Evolutionary conservation across 768 basidiomycete genomes (phyloP).

Genomic region (Hygrocybe coccinea): DNA sequence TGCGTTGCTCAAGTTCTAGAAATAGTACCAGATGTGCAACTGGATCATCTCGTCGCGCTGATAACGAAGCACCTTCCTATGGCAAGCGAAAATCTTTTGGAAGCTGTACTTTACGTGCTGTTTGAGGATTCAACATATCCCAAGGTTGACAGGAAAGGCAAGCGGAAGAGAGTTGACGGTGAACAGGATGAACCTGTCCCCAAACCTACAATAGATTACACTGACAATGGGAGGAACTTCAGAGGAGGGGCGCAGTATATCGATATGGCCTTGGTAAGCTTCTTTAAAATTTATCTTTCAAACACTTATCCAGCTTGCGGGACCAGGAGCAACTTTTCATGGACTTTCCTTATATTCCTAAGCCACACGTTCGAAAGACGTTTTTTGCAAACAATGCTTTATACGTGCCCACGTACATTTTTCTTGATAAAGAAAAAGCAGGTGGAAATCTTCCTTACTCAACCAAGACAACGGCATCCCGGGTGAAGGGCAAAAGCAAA

Average conservation of each 20-base stretch:
- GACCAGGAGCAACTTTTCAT: constrained; percentile 47
- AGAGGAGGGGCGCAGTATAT: constrained; percentile 44
- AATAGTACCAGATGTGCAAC: constrained; percentile 66
- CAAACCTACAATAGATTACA: constrained; percentile 53
- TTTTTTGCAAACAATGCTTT: constrained; percentile 39
- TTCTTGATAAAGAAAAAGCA: constrained; percentile 38
- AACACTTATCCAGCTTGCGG: constrained; percentile 2
- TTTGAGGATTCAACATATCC: constrained; percentile 64
- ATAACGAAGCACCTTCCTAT: constrained; percentile 40
- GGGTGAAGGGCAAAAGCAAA: constrained; percentile 40
- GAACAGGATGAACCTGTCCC: constrained; percentile 28
- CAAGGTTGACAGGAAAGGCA: constrained; percentile 38
- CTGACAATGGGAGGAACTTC: constrained; percentile 40
- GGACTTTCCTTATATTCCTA: constrained; percentile 57
- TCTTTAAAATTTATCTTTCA: constrained; percentile 9
- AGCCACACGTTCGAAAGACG: constrained; percentile 45
- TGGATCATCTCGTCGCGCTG: constrained; percentile 47
- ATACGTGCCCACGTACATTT: constrained; percentile 65
- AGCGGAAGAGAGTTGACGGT: constrained; percentile 31
- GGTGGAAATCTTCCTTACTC: constrained; percentile 27
- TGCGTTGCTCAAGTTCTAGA: constrained; percentile 53
- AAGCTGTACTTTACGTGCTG: constrained; percentile 53
- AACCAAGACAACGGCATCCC: constrained; percentile 31
- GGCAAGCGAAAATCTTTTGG: constrained; percentile 38
- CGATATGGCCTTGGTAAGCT: constrained; percentile 48